These are phyloP conservation scores for Tephrocybe sp. DNA, from an alignment of 768 basidiomycete genomes.

Conservation along the genomic window DNA sequence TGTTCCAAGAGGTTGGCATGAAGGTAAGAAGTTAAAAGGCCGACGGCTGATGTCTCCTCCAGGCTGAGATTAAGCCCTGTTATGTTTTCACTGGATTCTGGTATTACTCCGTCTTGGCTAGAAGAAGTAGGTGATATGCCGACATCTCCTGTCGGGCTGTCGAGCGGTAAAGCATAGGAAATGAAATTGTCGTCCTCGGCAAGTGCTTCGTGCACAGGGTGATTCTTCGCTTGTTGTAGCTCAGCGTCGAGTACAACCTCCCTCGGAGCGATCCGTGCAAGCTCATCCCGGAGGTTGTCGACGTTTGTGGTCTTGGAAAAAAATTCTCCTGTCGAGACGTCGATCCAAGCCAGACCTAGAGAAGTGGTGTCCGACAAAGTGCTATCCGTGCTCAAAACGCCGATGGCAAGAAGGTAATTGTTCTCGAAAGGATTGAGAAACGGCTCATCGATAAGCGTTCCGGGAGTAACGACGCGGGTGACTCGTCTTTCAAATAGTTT, in stretches of 20 bases:
- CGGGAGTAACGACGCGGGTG: constrained; percentile 86
- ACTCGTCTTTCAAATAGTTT: constrained; percentile 81
- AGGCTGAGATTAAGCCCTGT: constrained; percentile 23
- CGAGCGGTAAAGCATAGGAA: constrained; percentile 56
- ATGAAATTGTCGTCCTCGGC: constrained; percentile 55
- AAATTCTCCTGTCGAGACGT: constrained; percentile 93
- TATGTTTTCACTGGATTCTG: neutral
- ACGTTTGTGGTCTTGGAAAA: constrained; percentile 64
- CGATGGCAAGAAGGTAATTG: constrained; percentile 83
- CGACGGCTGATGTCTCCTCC: constrained; percentile 56
- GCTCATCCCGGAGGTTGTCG: constrained; percentile 71
- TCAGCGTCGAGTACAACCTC: constrained; percentile 72
- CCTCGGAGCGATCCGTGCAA: constrained; percentile 76
- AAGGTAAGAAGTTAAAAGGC: constrained; percentile 65
- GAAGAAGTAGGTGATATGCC: neutral
- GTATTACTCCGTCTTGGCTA: neutral
- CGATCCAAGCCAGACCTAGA: constrained; percentile 89
- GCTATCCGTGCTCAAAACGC: constrained; percentile 16
- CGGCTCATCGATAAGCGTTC: constrained; percentile 90
- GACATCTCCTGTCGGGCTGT: constrained; percentile 13
- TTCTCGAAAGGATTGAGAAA: constrained; percentile 87
- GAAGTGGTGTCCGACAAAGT: constrained; percentile 9
- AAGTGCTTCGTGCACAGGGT: constrained; percentile 50
- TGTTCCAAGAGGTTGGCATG: constrained; percentile 71
- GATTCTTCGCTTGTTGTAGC: constrained; percentile 33